Conservation (phyloP, 495 filamentous ascomycete species). For the Talaromyces adpressus region DNA sequence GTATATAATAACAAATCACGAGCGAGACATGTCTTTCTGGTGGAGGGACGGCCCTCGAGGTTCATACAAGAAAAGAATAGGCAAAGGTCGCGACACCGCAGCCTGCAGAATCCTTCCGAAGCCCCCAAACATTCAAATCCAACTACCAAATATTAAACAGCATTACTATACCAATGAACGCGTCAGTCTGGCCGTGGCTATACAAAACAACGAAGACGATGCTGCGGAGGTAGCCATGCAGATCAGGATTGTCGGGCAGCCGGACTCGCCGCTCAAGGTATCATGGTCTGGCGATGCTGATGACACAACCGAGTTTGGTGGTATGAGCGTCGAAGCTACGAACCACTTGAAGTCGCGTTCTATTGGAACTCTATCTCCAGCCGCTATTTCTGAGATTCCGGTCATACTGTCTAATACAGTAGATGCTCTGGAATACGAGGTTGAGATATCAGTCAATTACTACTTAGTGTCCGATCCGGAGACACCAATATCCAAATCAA, state of each 20-base stretch:
- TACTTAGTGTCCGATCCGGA: constrained; percentile 71
- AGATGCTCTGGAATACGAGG: constrained; percentile 54
- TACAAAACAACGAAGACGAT: constrained; percentile 80
- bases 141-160: constrained; percentile 47
- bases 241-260: constrained; percentile 53
- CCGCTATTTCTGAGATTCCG: constrained; percentile 25
- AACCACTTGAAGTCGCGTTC: constrained; percentile 29
- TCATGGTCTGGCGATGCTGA: constrained; percentile 31
- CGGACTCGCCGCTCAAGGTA: constrained; percentile 44
- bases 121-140: constrained; percentile 84
- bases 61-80: constrained; percentile 26
- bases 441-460: constrained; percentile 70
- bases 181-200: constrained; percentile 56
- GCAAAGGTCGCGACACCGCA: constrained; percentile 31
- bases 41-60: constrained; percentile 43
- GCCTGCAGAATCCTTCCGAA: constrained; percentile 69
- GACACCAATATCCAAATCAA: constrained; percentile 72
- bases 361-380: constrained; percentile 43
- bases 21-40: constrained; percentile 41
- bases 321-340: constrained; percentile 19
- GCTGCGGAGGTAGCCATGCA: constrained; percentile 65
- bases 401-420: constrained; percentile 29
- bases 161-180: constrained; percentile 81
- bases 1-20: constrained; percentile 48
- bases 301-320: constrained; percentile 18